These are phyloP conservation scores for Plasmopara muralis DNA, from an alignment of 352 stramenopile species.

Conservation along the genomic window DNA sequence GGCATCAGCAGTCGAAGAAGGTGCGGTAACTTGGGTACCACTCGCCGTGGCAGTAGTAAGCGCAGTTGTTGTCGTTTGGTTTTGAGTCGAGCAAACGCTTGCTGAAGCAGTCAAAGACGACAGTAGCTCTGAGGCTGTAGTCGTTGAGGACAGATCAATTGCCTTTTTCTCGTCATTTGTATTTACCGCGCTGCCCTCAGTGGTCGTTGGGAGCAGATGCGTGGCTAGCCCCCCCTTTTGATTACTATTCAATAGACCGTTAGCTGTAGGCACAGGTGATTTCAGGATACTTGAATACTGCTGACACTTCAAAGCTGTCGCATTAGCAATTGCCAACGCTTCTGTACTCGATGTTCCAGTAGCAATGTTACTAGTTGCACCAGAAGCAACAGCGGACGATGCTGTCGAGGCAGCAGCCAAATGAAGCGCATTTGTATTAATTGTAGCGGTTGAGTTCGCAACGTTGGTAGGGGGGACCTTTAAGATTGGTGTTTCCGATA, in stretches of 20 bases:
- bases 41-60: not conserved
- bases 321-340: conserved; percentile 28
- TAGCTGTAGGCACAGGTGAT: conserved; percentile 11
- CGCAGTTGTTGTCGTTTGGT: conserved; percentile 3
- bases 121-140: not conserved
- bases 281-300: conserved; percentile 64
- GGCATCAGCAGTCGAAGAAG: conserved; percentile 4
- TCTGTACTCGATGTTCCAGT: conserved; percentile 4
- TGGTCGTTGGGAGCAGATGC: conserved; percentile 2
- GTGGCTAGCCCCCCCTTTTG: conserved; percentile 11
- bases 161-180: conserved; percentile 10
- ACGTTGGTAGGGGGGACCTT: conserved; percentile 3
- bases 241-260: conserved; percentile 13
- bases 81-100: conserved; percentile 4
- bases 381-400: conserved; percentile 4
- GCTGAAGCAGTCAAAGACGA: conserved; percentile 1
- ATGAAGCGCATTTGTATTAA: conserved; percentile 20
- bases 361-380: conserved; percentile 9
- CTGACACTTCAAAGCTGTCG: conserved; percentile 32
- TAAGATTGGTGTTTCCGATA: not conserved
- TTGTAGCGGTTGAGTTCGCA: not conserved
- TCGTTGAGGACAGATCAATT: conserved; percentile 2
- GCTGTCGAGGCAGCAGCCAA: conserved; percentile 14
- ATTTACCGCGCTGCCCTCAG: conserved; percentile 1
- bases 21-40: not conserved